Percentiles rank a stretch among this genome's conserved stretches.
Evolutionary conservation across 1,139 yeast genomes (phyloP).

Genomic region (Sugiyamaella pinicola): DNA sequence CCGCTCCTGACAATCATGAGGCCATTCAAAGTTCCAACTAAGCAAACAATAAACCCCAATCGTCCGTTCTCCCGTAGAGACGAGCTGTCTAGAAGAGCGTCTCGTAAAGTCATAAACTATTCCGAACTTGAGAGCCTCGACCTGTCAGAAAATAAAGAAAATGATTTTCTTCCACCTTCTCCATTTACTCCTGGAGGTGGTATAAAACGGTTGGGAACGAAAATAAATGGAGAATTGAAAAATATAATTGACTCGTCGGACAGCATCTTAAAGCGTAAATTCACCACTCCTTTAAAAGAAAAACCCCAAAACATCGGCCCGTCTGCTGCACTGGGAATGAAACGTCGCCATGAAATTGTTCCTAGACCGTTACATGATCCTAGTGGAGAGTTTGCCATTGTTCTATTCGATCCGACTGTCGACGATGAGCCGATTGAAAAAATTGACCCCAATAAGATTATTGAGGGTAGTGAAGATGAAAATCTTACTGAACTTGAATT

Average conservation of each 20-base stretch:
- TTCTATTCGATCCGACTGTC: slow-evolving; percentile 90
- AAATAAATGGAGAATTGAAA: slow-evolving; percentile 23
- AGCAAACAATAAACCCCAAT: not conserved
- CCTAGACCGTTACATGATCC: slow-evolving; percentile 96
- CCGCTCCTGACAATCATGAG: slow-evolving; percentile 30
- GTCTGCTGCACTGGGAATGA: slow-evolving; percentile 82
- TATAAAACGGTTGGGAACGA: slow-evolving; percentile 21
- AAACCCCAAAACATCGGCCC: slow-evolving; percentile 46
- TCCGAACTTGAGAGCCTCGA: slow-evolving; percentile 17
- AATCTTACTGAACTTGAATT: slow-evolving; percentile 1
- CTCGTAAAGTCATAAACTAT: slow-evolving; percentile 30
- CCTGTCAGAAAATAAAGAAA: slow-evolving; percentile 14
- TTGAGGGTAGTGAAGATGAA: slow-evolving; percentile 23
- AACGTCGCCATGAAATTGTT: slow-evolving; percentile 65
- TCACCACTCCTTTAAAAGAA: slow-evolving; percentile 45
- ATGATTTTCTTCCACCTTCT: slow-evolving; percentile 18
- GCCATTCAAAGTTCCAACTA: slow-evolving; percentile 36
- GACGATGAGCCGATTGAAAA: slow-evolving; percentile 48
- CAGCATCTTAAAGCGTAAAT: slow-evolving; percentile 36
- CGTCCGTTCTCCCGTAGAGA: slow-evolving; percentile 18
- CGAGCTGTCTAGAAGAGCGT: slow-evolving; percentile 22
- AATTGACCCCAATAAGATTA: slow-evolving; percentile 23
- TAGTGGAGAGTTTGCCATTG: slow-evolving; percentile 88
- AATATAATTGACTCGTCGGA: slow-evolving; percentile 24
- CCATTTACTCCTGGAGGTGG: slow-evolving; percentile 15